Evolutionary conservation across 768 basidiomycete genomes (phyloP).

Genomic region (Psilocybe tampanensis): DNA sequence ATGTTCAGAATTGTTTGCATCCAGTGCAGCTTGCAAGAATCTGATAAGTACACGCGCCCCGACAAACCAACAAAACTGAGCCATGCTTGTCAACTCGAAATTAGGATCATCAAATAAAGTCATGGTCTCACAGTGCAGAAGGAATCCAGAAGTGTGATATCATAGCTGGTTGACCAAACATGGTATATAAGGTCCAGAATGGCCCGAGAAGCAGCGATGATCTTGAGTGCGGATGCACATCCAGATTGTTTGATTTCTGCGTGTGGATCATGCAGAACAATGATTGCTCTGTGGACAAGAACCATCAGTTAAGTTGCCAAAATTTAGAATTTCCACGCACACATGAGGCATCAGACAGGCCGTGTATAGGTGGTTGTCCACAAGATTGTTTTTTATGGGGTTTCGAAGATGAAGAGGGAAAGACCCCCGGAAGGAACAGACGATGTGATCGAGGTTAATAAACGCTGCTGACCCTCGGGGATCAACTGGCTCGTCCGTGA

Average conservation of each 20-base stretch:
- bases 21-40: conserved; percentile 65
- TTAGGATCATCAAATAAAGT: conserved; percentile 20
- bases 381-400: conserved; percentile 55
- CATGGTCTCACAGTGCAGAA: conserved; percentile 72
- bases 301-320: conserved; percentile 1
- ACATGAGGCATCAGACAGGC: conserved; percentile 46
- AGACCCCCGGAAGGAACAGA: conserved; percentile 58
- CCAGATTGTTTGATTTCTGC: conserved; percentile 58
- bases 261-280: conserved; percentile 78
- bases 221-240: conserved; percentile 71
- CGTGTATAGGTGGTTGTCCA: conserved; percentile 62
- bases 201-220: conserved; percentile 65
- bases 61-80: conserved; percentile 69
- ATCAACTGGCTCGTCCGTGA: conserved; percentile 50
- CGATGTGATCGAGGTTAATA: conserved; percentile 58
- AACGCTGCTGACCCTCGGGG: conserved; percentile 65
- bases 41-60: conserved; percentile 67
- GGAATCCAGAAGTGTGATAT: conserved; percentile 69
- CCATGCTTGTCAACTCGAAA: neutral
- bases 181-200: conserved; percentile 69
- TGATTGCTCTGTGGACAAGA: conserved; percentile 50
- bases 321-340: conserved; percentile 26
- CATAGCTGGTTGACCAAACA: conserved; percentile 71
- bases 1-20: conserved; percentile 58
- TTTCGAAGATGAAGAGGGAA: conserved; percentile 58